phyloP scores from a whole-genome alignment of 2,329 filamentous ascomycete genomes.

The Madurella mycetomatis region DNA sequence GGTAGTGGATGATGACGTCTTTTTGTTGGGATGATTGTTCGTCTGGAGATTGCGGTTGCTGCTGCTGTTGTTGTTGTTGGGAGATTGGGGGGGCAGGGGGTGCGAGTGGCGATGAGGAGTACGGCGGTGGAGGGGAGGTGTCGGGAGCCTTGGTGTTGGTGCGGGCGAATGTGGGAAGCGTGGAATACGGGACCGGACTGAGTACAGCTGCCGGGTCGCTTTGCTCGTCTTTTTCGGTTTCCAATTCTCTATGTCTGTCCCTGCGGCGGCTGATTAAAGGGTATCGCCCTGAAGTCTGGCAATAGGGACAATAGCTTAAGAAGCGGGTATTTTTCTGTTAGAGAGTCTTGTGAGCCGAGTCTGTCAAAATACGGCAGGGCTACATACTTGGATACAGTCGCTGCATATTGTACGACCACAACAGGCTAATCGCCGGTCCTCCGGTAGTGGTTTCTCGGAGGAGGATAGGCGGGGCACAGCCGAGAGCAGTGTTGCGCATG shows the following conservation, averaged over 20 bases:
- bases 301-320: slow-evolving; percentile 65
- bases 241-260: neutral
- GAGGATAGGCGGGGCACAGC: slow-evolving; percentile 46
- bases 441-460: slow-evolving; percentile 57
- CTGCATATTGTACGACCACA: slow-evolving; percentile 69
- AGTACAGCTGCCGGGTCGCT: neutral
- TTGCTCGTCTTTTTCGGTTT: neutral
- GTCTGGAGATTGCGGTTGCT: no score
- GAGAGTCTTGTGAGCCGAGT: slow-evolving; percentile 10
- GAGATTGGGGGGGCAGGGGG: no score
- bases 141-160: neutral
- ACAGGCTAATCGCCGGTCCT: slow-evolving; percentile 61
- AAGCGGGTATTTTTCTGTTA: slow-evolving; percentile 62
- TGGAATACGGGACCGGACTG: neutral
- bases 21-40: neutral
- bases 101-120: slow-evolving; percentile 38
- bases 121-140: slow-evolving; percentile 46
- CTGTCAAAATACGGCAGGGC: neutral
- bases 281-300: slow-evolving; percentile 54
- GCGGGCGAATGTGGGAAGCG: slow-evolving; percentile 1
- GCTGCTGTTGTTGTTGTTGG: no score
- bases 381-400: slow-evolving; percentile 58
- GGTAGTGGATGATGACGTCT: slow-evolving; percentile 70
- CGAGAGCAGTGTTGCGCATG: slow-evolving; percentile 60
- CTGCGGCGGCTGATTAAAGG: neutral